A percentile compares a stretch with the other conserved stretches of the same genome.
phyloP scores from a whole-genome alignment of 331 rosid genomes.

The Rhamnella rubrinervis region DNA sequence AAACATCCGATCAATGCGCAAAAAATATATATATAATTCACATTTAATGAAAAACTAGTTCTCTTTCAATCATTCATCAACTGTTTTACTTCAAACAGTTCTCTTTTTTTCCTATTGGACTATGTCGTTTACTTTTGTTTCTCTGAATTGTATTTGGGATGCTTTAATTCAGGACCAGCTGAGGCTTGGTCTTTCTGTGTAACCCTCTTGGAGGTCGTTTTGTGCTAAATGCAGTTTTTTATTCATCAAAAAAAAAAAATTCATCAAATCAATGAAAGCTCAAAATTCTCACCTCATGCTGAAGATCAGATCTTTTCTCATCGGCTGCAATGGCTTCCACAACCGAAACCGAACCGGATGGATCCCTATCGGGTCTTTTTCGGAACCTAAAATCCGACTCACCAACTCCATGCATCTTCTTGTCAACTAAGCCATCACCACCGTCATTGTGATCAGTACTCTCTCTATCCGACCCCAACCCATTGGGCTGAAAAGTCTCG shows the following conservation, averaged over 20 bases:
- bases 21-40: neutral
- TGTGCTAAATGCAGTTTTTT: too few relatives aligned
- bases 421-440: slow-evolving; percentile 11
- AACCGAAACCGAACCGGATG: slow-evolving; percentile 30
- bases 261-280: neutral
- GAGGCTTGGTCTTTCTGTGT: too few relatives aligned
- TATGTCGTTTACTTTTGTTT: too few relatives aligned
- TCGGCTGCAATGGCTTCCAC: slow-evolving; percentile 59
- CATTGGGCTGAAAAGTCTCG: slow-evolving; percentile 57
- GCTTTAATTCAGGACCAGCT: too few relatives aligned
- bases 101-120: too few relatives aligned
- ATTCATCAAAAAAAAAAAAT: too few relatives aligned
- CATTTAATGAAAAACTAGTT: neutral
- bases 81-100: too few relatives aligned
- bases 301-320: slow-evolving; percentile 70
- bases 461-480: slow-evolving; percentile 31
- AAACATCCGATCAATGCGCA: neutral
- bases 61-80: neutral
- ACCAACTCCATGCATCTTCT: neutral
- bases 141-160: too few relatives aligned
- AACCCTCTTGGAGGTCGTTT: too few relatives aligned
- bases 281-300: slow-evolving; percentile 52
- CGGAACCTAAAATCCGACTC: slow-evolving; percentile 20
- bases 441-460: slow-evolving; percentile 1
- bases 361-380: slow-evolving; percentile 29